A percentile compares a stretch with the other conserved stretches of the same genome.
Evolutionary conservation across 257 asterid species (phyloP).

Genomic region (Solanum chmielewskii): DNA sequence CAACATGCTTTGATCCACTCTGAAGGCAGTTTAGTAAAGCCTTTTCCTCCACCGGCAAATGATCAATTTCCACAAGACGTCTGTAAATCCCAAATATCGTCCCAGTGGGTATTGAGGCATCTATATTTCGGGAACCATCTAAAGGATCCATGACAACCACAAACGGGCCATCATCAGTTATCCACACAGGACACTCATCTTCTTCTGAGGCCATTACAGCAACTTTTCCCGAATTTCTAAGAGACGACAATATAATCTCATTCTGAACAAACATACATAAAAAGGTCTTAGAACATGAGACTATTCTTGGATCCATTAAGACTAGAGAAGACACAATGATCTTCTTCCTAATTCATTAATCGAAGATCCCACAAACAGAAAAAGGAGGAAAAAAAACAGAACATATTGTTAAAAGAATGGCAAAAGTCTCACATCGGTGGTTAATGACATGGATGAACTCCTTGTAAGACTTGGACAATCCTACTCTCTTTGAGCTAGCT

Average conservation of each 20-base stretch:
- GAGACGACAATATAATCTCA: slow-evolving; percentile 64
- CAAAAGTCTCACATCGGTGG: no score
- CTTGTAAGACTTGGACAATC: no score
- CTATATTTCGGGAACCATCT: slow-evolving; percentile 89
- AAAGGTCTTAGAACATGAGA: neutral
- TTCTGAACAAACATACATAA: slow-evolving; percentile 35
- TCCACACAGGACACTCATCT: slow-evolving; percentile 88
- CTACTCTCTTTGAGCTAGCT: no score
- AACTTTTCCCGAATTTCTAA: slow-evolving; percentile 73
- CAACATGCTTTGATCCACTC: slow-evolving; percentile 70
- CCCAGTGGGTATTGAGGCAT: slow-evolving; percentile 96
- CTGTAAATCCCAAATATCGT: slow-evolving; percentile 77
- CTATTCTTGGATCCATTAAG: neutral
- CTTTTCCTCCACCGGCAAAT: slow-evolving; percentile 63
- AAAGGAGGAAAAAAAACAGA: neutral
- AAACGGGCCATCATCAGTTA: slow-evolving; percentile 67
- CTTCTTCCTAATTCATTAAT: neutral
- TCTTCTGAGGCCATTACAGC: slow-evolving; percentile 97
- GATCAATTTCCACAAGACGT: slow-evolving; percentile 66
- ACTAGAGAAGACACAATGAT: neutral
- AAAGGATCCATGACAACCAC: slow-evolving; percentile 86
- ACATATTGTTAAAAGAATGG: no score
- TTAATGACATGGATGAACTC: no score
- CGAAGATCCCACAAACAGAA: neutral
- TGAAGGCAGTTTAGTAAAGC: slow-evolving; percentile 76